Conservation (phyloP, 257 asterid species). For the Rehmannia glutinosa region DNA sequence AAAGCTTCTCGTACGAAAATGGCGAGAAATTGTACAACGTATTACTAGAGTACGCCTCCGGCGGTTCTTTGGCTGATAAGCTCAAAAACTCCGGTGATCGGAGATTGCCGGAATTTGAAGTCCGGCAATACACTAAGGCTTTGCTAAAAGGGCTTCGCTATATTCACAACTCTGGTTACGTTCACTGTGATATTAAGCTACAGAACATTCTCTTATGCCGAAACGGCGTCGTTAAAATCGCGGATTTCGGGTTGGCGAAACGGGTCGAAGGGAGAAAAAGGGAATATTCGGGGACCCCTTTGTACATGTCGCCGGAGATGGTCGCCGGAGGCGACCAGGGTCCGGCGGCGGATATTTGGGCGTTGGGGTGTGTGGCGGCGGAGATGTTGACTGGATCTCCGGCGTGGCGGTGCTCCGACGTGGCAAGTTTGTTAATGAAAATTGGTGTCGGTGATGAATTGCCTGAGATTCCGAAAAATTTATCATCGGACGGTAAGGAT, state of each 20-base stretch:
- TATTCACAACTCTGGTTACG: conserved; percentile 43
- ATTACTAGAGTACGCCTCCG: conserved; percentile 40
- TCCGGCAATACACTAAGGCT: conserved; percentile 29
- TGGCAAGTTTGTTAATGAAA: conserved; percentile 26
- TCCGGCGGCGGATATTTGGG: conserved; percentile 44
- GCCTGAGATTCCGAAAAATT: conserved; percentile 26
- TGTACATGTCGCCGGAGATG: conserved; percentile 49
- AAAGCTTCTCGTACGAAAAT: too few relatives aligned
- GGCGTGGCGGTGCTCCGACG: conserved; percentile 34
- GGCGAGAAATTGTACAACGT: conserved; percentile 39
- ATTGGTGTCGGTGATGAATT: conserved; percentile 33
- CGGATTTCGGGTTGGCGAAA: conserved; percentile 49
- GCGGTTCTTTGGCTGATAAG: conserved; percentile 33
- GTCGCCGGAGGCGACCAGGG: conserved; percentile 34
- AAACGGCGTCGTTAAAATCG: conserved; percentile 22
- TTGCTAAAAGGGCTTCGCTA: conserved; percentile 28
- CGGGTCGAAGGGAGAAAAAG: not conserved
- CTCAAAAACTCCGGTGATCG: conserved; percentile 4
- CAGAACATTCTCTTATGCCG: conserved; percentile 33
- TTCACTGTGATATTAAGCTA: conserved; percentile 45
- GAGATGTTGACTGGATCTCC: conserved; percentile 37
- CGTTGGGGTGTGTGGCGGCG: conserved; percentile 34
- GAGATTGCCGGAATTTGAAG: conserved; percentile 25
- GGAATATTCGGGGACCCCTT: conserved; percentile 26
- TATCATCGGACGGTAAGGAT: conserved; percentile 38